phyloP scores from a whole-genome alignment of 2,329 filamentous ascomycete genomes.

The Stromatinia cepivora region DNA sequence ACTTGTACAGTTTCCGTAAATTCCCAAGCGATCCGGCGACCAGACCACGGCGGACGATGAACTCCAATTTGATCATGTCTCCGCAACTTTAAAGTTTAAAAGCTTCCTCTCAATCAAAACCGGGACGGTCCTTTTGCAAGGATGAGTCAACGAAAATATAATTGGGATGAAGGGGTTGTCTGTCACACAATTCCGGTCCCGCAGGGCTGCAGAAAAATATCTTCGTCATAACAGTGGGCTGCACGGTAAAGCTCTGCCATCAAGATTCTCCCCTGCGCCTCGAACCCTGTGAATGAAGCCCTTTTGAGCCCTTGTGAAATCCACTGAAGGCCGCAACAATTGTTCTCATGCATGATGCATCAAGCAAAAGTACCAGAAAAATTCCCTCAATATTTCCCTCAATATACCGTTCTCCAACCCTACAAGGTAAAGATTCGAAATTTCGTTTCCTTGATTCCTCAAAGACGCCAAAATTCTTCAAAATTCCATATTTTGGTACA shows the following conservation, averaged over 20 bases:
- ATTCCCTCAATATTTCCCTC: neutral
- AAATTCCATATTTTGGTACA: neutral
- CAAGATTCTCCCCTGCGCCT: neutral
- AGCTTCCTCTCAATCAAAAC: neutral
- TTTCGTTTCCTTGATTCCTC: neutral
- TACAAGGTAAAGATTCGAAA: neutral
- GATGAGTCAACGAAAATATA: slow-evolving; percentile 9
- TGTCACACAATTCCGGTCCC: neutral
- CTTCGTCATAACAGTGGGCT: neutral
- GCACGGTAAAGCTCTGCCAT: neutral
- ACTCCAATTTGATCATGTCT: slow-evolving; percentile 3
- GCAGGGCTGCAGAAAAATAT: slow-evolving; percentile 12
- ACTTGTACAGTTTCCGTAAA: too few relatives aligned
- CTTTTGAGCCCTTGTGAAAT: neutral
- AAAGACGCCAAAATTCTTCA: neutral
- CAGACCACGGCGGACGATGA: neutral
- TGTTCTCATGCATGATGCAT: neutral
- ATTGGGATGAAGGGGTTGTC: neutral
- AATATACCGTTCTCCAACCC: neutral
- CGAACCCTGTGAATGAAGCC: neutral
- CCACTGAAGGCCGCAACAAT: neutral
- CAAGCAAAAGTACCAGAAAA: neutral
- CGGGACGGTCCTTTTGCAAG: neutral
- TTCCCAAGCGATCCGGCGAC: neutral
- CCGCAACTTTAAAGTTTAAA: slow-evolving; percentile 18